Base-by-base conservation (phyloP, 306 rosid genomes). In the Bauhinia variegata region DNA sequence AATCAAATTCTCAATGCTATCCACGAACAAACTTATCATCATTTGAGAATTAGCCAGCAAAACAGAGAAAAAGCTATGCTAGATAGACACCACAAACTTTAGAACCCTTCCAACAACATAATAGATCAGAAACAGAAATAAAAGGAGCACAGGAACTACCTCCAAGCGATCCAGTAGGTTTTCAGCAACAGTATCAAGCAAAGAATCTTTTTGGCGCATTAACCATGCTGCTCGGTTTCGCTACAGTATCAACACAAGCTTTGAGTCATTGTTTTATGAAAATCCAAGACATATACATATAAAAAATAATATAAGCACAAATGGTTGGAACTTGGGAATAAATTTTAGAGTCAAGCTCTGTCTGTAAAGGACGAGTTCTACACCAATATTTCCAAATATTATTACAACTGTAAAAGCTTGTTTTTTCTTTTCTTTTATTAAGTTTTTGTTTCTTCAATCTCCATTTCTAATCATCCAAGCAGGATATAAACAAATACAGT, bases 161-260 rank as follows among this genome's bases (percentile, higher is more conserved):
- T 87, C 88, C 43, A 92, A 77, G 32, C 96, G 98, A 69, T 92
- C 98, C 62, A 88, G 61, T 3, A 92, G 79, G 77, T 87, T 92
- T 18, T 92, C 79, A 33, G 93, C 84, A 53, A 89, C 92, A 4
- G 88, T 46, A 58, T 89, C 83, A 36, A 87, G 85, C 14, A 92
- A 78, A 64, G 96, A 83, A 60, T 92, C 96, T 51, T 77, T 77
- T 18, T 82, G 63, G 17, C 84, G 86, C 91, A 88, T 82, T 81
- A 84, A 71, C 98, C 98, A 92, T 5, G 96, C 89, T 5, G 96
- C 98, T 70, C 98, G 85, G 50, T 89, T 96, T 15, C 96, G 89
- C 97, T 91, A 75, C 70, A 67, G n/a, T 23, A 23, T 36, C 37
- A 52, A 55, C 9, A 71, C 39, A 19, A 51, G 39, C 17, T 60